These are phyloP conservation scores for Haplosporangium sp. DNA, from an alignment of 371 early-diverging fungal species.

Conservation along the genomic window DNA sequence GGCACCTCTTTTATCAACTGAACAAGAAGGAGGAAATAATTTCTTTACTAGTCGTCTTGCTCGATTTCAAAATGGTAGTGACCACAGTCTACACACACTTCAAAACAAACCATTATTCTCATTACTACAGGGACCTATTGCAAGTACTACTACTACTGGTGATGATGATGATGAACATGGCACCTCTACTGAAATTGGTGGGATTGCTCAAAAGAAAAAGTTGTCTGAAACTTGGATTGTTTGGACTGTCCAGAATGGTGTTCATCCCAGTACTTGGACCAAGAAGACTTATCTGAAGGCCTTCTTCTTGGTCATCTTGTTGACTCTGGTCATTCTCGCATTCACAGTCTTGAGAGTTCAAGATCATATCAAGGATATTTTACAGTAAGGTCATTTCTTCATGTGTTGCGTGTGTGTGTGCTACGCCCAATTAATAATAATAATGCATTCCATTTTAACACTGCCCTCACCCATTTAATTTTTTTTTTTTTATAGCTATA, in stretches of 20 bases:
- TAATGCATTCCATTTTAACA: no score
- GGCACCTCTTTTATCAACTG: conserved; percentile 7
- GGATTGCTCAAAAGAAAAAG: neutral
- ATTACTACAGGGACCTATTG: neutral
- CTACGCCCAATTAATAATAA: neutral
- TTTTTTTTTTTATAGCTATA: conserved; percentile 24
- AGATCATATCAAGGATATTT: conserved; percentile 56
- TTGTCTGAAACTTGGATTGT: conserved; percentile 19
- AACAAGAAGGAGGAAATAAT: neutral
- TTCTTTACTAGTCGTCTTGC: neutral
- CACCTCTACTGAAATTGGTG: no score
- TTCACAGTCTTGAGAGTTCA: conserved; percentile 53
- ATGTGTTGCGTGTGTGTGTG: neutral
- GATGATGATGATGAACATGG: neutral
- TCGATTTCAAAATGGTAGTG: conserved; percentile 16
- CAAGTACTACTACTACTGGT: neutral
- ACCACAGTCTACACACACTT: conserved; percentile 32
- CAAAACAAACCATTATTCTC: conserved; percentile 4
- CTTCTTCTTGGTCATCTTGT: conserved; percentile 6
- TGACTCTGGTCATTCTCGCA: conserved; percentile 29
- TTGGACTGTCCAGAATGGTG: conserved; percentile 32
- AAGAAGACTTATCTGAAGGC: conserved; percentile 36
- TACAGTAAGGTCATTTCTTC: conserved; percentile 18
- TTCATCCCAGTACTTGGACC: conserved; percentile 46
- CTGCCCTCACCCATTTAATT: neutral